These are phyloP conservation scores for Aegilops bicornis DNA, from an alignment of 176 grass and related monocot genomes.

Conservation along the genomic window DNA sequence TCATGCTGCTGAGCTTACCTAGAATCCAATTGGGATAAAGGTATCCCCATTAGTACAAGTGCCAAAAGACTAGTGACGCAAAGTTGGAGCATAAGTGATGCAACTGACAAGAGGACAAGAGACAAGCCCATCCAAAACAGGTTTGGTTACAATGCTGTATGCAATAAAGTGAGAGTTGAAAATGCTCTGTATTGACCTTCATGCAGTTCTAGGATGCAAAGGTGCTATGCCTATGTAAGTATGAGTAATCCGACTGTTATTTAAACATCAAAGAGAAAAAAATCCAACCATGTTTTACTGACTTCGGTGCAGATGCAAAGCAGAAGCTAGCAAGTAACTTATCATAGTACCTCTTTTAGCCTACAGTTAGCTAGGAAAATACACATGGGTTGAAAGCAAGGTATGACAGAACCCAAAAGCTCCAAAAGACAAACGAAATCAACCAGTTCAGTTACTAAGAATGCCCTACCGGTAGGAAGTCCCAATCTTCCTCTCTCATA, in stretches of 20 bases:
- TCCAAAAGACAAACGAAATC: neutral
- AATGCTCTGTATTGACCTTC: neutral
- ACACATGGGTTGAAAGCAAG: neutral
- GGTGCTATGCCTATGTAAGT: neutral
- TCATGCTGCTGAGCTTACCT: neutral
- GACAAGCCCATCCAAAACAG: neutral
- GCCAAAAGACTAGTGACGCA: neutral
- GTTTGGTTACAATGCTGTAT: neutral
- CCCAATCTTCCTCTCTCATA: conserved; percentile 75
- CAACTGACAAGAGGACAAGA: neutral
- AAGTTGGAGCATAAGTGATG: neutral
- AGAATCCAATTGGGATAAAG: neutral
- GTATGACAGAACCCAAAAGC: neutral
- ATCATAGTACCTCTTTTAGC: neutral
- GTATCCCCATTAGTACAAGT: neutral
- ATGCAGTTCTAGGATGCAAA: conserved; percentile 1
- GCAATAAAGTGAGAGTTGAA: neutral
- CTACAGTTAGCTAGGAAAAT: neutral
- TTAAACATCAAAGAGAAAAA: neutral
- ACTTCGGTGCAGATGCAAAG: neutral
- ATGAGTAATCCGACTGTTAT: neutral
- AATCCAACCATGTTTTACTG: neutral
- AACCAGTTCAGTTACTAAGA: conserved; percentile 6
- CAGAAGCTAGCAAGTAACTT: neutral
- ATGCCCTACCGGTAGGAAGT: conserved; percentile 59